Conservation (phyloP, 371 early-diverging fungal species). For the Zopfochytrium polystomum region DNA sequence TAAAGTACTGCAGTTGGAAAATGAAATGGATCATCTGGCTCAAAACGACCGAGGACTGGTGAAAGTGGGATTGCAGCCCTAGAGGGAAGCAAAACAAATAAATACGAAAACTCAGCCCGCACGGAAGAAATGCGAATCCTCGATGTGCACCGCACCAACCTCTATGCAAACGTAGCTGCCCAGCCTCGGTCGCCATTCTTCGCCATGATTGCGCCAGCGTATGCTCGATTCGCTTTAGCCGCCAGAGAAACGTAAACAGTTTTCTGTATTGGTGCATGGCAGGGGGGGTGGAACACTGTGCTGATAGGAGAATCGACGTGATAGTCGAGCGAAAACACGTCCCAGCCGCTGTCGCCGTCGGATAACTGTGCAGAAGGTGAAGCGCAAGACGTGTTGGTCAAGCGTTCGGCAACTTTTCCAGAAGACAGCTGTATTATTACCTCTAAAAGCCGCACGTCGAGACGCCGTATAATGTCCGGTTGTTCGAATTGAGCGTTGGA, state of each 20-base stretch:
- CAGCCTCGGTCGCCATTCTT: constrained; percentile 47
- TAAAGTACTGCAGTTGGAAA: constrained; percentile 85
- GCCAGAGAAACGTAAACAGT: constrained; percentile 85
- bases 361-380: constrained; percentile 47
- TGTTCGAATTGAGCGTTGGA: constrained; percentile 89
- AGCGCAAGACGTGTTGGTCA: neutral
- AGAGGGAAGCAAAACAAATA: neutral
- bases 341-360: constrained; percentile 84
- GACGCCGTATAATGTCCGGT: constrained; percentile 68
- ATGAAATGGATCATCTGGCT: constrained; percentile 92
- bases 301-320: constrained; percentile 79
- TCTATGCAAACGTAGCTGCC: constrained; percentile 2
- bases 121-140: too few relatives aligned
- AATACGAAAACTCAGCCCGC: too few relatives aligned
- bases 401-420: neutral
- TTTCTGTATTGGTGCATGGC: constrained; percentile 79
- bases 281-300: constrained; percentile 69
- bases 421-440: constrained; percentile 28
- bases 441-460: constrained; percentile 74
- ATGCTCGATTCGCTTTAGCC: constrained; percentile 82
- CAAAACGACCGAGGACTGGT: constrained; percentile 62
- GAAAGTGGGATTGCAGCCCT: constrained; percentile 25
- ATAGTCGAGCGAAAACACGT: constrained; percentile 86
- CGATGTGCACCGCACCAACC: constrained; percentile 1
- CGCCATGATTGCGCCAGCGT: constrained; percentile 75